These are phyloP conservation scores for Cerrena zonata DNA, from an alignment of 1,284 basidiomycete species.

Conservation along the genomic window DNA sequence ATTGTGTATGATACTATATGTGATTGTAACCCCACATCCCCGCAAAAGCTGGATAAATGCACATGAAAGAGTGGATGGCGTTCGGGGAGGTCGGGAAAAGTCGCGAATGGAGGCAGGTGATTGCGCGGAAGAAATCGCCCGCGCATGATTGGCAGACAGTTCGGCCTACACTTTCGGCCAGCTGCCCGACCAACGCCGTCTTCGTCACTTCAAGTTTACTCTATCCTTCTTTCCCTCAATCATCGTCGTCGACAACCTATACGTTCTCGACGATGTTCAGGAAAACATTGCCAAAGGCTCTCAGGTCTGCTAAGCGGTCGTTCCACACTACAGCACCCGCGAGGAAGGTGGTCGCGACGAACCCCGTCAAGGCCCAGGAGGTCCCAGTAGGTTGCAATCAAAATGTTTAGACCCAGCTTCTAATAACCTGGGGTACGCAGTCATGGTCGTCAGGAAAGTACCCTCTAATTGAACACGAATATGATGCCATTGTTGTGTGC, in stretches of 20 bases:
- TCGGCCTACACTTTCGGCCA: constrained; percentile 1
- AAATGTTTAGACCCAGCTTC: constrained; percentile 2
- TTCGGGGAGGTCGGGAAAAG: neutral
- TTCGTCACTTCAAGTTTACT: constrained; percentile 6
- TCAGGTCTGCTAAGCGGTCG: constrained; percentile 44
- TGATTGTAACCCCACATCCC: too few species aligned
- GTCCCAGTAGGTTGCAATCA: constrained; percentile 51
- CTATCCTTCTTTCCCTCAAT: constrained; percentile 14
- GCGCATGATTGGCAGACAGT: constrained; percentile 10
- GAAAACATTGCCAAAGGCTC: constrained; percentile 34
- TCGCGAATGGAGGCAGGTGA: constrained; percentile 7
- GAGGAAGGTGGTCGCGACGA: constrained; percentile 65
- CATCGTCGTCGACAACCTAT: constrained; percentile 20
- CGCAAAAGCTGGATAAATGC: too few species aligned
- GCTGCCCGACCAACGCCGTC: neutral
- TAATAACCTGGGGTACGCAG: constrained; percentile 29
- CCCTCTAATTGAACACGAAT: constrained; percentile 95
- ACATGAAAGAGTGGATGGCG: neutral
- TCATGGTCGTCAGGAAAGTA: constrained; percentile 82
- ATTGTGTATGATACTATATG: neutral
- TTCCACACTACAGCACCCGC: constrained; percentile 60
- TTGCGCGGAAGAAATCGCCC: constrained; percentile 19
- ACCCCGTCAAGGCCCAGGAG: constrained; percentile 78
- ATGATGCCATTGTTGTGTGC: constrained; percentile 94
- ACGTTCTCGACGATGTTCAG: constrained; percentile 28